These are phyloP conservation scores for Syncephalis plumigaleata DNA, from an alignment of 371 early-diverging fungal genomes.

Conservation along the genomic window DNA sequence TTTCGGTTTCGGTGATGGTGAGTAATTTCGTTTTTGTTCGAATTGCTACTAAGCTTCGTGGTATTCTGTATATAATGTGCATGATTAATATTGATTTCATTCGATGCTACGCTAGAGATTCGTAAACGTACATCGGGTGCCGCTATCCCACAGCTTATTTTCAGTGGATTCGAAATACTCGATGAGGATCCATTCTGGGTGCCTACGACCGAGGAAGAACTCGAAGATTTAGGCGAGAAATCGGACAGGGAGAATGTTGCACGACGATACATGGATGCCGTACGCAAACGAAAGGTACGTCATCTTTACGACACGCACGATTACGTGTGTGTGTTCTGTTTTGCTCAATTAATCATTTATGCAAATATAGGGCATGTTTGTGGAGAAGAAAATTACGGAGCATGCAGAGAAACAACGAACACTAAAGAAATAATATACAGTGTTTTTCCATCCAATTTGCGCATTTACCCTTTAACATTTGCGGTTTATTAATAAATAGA, in stretches of 20 bases:
- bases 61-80: not conserved
- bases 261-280: slow-evolving; percentile 86
- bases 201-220: slow-evolving; percentile 88
- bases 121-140: slow-evolving; percentile 87
- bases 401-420: slow-evolving; percentile 89
- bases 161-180: slow-evolving; percentile 77
- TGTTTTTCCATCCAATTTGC: no score
- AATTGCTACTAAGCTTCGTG: slow-evolving; percentile 2
- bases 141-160: slow-evolving; percentile 87
- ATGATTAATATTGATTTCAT: not conserved
- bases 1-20: slow-evolving; percentile 93
- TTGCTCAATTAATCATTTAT: not conserved
- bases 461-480: no score
- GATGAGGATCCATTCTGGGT: slow-evolving; percentile 97
- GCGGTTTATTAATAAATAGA: no score
- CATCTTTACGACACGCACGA: no score
- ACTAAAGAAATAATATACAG: slow-evolving; percentile 24
- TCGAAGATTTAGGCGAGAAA: slow-evolving; percentile 94
- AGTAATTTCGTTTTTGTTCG: slow-evolving; percentile 14
- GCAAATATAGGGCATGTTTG: slow-evolving; percentile 51
- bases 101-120: slow-evolving; percentile 30
- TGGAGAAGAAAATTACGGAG: slow-evolving; percentile 79
- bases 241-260: slow-evolving; percentile 93
- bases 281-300: slow-evolving; percentile 85
- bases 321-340: not conserved